A percentile compares a stretch with the other conserved stretches of the same genome.
Conservation (phyloP, 164 flowering plant species). For the Piper longum region DNA sequence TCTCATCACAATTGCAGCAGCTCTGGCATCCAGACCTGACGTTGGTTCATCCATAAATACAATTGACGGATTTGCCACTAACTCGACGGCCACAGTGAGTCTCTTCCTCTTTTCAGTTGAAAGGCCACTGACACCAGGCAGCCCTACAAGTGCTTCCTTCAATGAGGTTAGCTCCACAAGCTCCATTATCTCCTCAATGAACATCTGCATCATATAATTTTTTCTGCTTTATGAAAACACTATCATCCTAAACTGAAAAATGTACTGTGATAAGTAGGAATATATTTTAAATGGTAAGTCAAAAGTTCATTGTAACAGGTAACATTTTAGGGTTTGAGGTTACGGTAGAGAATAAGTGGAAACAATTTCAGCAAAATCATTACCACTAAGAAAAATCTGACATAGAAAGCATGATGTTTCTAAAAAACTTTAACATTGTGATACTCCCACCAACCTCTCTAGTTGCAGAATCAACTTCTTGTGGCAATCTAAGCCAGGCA, state of each 20-base stretch:
- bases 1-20: conserved; percentile 51
- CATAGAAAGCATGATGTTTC: too few species aligned
- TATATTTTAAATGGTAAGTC: too few species aligned
- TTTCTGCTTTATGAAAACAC: background rate
- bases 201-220: conserved; percentile 19
- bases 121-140: conserved; percentile 38
- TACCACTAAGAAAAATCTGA: too few species aligned
- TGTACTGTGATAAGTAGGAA: background rate
- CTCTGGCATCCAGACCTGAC: conserved; percentile 53
- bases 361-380: too few species aligned
- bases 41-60: conserved; percentile 53
- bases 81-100: conserved; percentile 41
- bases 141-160: conserved; percentile 28
- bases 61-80: conserved; percentile 42
- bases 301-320: too few species aligned
- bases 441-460: conserved; percentile 21
- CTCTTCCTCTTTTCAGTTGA: conserved; percentile 45
- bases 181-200: conserved; percentile 39
- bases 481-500: conserved; percentile 40
- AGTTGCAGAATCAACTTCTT: conserved; percentile 18
- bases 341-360: too few species aligned
- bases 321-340: too few species aligned
- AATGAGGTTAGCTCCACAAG: conserved; percentile 31
- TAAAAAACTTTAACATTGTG: background rate
- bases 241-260: background rate